Evolutionary conservation across 345 rosid genomes (phyloP).

Genomic region (Punica granatum): DNA sequence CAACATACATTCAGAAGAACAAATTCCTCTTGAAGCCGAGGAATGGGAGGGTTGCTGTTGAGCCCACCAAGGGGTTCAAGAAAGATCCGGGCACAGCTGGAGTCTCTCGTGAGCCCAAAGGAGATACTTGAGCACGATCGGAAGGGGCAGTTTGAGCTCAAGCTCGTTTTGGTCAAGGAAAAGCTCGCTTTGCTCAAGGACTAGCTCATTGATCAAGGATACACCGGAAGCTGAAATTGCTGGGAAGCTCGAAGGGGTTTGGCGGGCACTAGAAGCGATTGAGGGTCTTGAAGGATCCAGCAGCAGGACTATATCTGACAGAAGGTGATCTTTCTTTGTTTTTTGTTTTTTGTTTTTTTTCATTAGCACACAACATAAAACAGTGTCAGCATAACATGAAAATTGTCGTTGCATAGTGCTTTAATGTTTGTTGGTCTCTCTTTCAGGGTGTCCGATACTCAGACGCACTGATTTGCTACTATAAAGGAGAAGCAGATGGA

Average conservation of each 20-base stretch:
- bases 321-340: slow-evolving; percentile 25
- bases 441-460: slow-evolving; percentile 64
- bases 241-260: slow-evolving; percentile 66
- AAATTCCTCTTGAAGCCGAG: slow-evolving; percentile 71
- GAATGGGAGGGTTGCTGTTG: slow-evolving; percentile 58
- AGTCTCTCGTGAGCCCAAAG: slow-evolving; percentile 67
- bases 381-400: background rate
- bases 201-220: slow-evolving; percentile 71
- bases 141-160: slow-evolving; percentile 86
- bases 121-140: slow-evolving; percentile 90
- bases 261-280: slow-evolving; percentile 53
- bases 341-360: too few species aligned
- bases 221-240: slow-evolving; percentile 71
- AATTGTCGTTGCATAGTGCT: too few species aligned
- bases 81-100: slow-evolving; percentile 81
- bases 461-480: slow-evolving; percentile 86
- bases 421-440: background rate
- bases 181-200: slow-evolving; percentile 75
- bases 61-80: slow-evolving; percentile 50
- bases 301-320: slow-evolving; percentile 14
- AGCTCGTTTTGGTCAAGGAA: too few species aligned
- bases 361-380: too few species aligned
- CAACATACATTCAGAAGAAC: slow-evolving; percentile 78
- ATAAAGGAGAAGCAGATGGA: slow-evolving; percentile 97
- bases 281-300: slow-evolving; percentile 30